Conservation (phyloP, 1,284 basidiomycete species). For the Ganoderma lingzhi region DNA sequence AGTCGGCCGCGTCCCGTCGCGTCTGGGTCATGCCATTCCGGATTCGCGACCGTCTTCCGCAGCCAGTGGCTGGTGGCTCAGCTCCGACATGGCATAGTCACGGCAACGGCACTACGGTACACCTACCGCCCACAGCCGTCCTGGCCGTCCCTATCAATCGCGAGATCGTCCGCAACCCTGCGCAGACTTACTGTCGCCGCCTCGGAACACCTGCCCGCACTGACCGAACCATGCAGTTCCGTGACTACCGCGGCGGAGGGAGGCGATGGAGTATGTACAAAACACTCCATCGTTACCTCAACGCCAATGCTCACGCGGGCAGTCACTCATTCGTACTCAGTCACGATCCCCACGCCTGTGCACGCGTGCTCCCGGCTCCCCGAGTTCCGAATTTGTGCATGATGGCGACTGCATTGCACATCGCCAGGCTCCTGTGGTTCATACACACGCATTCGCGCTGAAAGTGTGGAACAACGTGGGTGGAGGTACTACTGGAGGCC, state of each 20-base stretch:
- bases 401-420: not conserved
- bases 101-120: not conserved
- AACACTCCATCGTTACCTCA: slow-evolving; percentile 10
- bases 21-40: not conserved
- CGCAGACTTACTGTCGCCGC: not conserved
- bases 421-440: not conserved
- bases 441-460: too few relatives aligned
- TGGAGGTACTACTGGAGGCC: not conserved
- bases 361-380: not conserved
- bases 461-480: too few relatives aligned
- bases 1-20: not conserved
- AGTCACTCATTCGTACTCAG: not conserved
- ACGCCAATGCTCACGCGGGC: not conserved
- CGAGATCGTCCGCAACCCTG: not conserved
- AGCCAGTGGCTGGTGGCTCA: not conserved
- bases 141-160: slow-evolving; percentile 4
- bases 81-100: not conserved
- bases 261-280: not conserved
- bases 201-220: slow-evolving; percentile 11
- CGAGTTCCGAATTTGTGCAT: not conserved
- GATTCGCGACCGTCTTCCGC: not conserved
- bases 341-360: not conserved
- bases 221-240: not conserved
- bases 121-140: not conserved
- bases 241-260: not conserved